Evolutionary conservation across 441 rosid species (phyloP).

Genomic region (Erodium trifolium): DNA sequence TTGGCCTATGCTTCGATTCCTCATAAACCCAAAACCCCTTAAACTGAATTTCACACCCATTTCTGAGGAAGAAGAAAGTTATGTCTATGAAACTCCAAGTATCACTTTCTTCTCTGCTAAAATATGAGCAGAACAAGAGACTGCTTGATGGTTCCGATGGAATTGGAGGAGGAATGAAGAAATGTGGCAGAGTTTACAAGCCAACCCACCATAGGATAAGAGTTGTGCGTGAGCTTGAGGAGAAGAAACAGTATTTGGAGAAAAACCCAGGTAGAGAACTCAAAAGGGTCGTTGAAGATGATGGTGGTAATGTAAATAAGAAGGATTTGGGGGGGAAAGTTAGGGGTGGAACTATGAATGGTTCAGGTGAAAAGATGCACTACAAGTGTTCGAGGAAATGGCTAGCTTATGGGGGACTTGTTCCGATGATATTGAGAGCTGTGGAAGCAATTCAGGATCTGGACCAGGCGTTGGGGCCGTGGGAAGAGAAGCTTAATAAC

Average conservation of each 20-base stretch:
- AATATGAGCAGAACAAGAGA: not conserved
- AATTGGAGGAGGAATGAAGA: not conserved
- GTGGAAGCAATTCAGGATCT: not conserved
- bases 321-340: not conserved
- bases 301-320: not conserved
- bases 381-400: conserved; percentile 9
- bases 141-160: conserved; percentile 1
- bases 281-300: conserved; percentile 7
- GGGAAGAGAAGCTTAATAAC: conserved; percentile 9
- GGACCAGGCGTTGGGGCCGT: conserved; percentile 1
- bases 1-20: not conserved
- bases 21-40: not conserved
- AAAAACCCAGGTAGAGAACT: conserved; percentile 3
- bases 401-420: not conserved
- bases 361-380: not conserved
- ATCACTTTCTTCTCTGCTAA: not conserved
- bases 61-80: not conserved
- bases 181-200: conserved; percentile 1
- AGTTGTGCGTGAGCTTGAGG: not conserved
- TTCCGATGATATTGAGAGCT: not conserved
- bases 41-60: not conserved
- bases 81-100: conserved; percentile 1
- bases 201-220: conserved; percentile 5
- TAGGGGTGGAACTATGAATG: conserved; percentile 2
- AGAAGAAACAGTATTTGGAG: conserved; percentile 1